phyloP scores from a whole-genome alignment of 2,329 filamentous ascomycete genomes.

The Atkinsonella texensis region DNA sequence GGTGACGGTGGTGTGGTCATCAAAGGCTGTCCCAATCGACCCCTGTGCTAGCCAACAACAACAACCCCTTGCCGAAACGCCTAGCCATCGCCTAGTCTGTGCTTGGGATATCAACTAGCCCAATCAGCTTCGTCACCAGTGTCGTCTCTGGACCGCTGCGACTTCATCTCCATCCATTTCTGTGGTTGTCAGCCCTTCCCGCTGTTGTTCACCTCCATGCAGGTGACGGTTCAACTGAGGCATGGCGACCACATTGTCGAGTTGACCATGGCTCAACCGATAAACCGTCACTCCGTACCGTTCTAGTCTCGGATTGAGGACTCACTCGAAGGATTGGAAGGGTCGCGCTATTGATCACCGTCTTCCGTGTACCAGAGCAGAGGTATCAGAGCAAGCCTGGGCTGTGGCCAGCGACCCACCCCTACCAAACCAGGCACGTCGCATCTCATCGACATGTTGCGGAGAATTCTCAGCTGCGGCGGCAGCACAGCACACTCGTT shows the following conservation, averaged over 20 bases:
- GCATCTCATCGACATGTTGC: background rate
- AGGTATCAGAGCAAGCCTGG: background rate
- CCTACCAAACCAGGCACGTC: background rate
- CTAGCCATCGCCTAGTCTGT: background rate
- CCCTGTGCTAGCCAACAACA: background rate
- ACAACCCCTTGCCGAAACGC: constrained; percentile 1
- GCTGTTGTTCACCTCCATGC: background rate
- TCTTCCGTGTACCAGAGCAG: no score
- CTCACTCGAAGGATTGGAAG: no score
- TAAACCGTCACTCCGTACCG: no score
- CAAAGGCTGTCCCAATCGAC: background rate
- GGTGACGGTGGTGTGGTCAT: no score
- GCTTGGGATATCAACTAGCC: background rate
- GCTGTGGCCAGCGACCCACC: background rate
- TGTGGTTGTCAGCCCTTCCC: background rate
- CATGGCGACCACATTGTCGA: no score
- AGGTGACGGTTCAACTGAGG: no score
- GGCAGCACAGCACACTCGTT: background rate
- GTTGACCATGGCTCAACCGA: no score
- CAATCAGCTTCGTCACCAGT: constrained; percentile 1
- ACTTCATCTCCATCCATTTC: background rate
- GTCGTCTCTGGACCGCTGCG: constrained; percentile 1
- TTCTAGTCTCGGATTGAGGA: no score
- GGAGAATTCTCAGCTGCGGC: background rate
- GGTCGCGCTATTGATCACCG: no score